Conservation (phyloP, 2,329 filamentous ascomycete genomes). For the Colletotrichum chlorophyti region DNA sequence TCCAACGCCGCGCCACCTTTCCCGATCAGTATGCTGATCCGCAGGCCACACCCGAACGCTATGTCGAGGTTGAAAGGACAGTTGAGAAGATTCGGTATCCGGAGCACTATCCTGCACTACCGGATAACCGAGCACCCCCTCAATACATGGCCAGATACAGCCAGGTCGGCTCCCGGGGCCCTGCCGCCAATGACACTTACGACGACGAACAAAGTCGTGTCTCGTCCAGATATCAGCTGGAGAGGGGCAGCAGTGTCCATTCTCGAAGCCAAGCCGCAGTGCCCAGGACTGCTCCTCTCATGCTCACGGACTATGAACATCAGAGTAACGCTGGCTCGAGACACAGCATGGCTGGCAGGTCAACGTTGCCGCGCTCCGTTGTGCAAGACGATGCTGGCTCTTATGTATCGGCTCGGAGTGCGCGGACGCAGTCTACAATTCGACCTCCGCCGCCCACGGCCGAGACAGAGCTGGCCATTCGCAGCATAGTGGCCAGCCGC, state of each 20-base stretch:
- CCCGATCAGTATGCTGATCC: constrained; percentile 42
- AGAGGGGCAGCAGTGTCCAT: constrained; percentile 39
- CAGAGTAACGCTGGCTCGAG: constrained; percentile 49
- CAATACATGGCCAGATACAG: constrained; percentile 45
- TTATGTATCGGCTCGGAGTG: constrained; percentile 52
- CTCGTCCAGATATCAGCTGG: constrained; percentile 43
- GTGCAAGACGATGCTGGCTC: constrained; percentile 44
- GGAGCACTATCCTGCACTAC: constrained; percentile 38
- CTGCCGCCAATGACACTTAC: constrained; percentile 41
- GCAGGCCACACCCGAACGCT: constrained; percentile 39
- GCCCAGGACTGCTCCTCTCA: constrained; percentile 41
- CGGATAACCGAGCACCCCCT: constrained; percentile 42
- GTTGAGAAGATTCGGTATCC: constrained; percentile 47
- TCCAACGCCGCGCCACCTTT: constrained; percentile 54
- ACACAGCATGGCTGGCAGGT: constrained; percentile 36
- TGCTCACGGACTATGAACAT: constrained; percentile 49
- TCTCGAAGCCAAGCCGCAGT: constrained; percentile 49
- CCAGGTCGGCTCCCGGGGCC: constrained; percentile 36
- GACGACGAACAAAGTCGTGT: constrained; percentile 50
- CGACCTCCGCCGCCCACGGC: constrained; percentile 36
- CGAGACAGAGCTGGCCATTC: constrained; percentile 37
- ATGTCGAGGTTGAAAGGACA: constrained; percentile 44
- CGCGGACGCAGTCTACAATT: constrained; percentile 43
- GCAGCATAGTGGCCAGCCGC: constrained; percentile 39
- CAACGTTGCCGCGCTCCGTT: constrained; percentile 2